Percentiles rank a stretch among this genome's conserved stretches.
Conservation (phyloP, 192 early-diverging fungal species). For the Glomus cerebriforme region DNA sequence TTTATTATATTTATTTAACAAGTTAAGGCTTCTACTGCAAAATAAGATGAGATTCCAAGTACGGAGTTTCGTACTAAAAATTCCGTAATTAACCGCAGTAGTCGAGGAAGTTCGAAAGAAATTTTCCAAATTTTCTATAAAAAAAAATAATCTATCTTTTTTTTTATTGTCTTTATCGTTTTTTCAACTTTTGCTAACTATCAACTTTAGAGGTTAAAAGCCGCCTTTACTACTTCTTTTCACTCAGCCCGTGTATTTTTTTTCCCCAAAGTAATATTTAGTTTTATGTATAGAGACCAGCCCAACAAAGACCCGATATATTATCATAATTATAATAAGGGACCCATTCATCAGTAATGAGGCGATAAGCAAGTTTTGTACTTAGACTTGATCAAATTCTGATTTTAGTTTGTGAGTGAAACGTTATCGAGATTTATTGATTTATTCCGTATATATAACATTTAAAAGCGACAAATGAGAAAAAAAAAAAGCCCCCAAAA, state of each 20-base stretch:
- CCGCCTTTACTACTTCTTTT: not conserved
- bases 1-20: not conserved
- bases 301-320: not conserved
- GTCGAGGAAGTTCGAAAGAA: not conserved
- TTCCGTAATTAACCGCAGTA: not conserved
- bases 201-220: not conserved
- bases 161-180: not conserved
- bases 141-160: not conserved
- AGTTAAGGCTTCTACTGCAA: not conserved
- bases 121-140: not conserved
- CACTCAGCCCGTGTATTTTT: not conserved
- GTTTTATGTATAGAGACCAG: not conserved
- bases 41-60: not conserved
- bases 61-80: not conserved
- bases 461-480: not conserved
- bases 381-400: not conserved
- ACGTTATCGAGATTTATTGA: not conserved
- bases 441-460: not conserved
- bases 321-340: not conserved
- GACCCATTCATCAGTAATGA: not conserved
- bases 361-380: not conserved
- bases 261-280: not conserved
- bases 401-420: not conserved
- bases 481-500: not conserved
- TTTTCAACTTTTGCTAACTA: not conserved